Base-by-base conservation (phyloP, 2,329 filamentous ascomycete genomes). In the Fusarium anguioides region DNA sequence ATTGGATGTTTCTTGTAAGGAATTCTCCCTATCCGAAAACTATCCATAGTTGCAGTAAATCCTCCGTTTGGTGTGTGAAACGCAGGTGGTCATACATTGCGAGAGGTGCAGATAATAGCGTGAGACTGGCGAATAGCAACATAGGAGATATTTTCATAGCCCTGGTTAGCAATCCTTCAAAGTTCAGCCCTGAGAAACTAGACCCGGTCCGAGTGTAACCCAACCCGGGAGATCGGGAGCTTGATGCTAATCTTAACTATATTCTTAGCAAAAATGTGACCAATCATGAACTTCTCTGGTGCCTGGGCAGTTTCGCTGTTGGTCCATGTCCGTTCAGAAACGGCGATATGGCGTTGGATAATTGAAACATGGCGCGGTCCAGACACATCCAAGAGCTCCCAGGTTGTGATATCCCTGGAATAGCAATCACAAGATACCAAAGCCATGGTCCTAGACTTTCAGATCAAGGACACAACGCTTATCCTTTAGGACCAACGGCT, bases 321-420 rank as follows among this genome's bases (percentile, higher is more conserved):
- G 26, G 47, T 31, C 40, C 39, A 49, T 66, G 60, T 55, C 65
- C 65, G 52, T 48, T 60, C 39, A 48, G 21, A 56, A 40, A 58
- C 64, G 61, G 53, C 49, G 53, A 60, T 52, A 48, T 24, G 27
- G 36, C 48, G 52, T 20, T 39, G 24, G 37, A 35, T 45, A 24
- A 46, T 42, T 66, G 65, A 72, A 56, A 69, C 70, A 55, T 65
- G 70, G 68, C 70, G 52, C 40, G 62, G 65, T 72, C 70, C 60
- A 57, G 70, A 60, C 65, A 49, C 54, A 24, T 23, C 44, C 20
- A 15, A 21, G 20, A 17, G 29, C 23, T 47, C 33, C 21, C 17
- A 31, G 35, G 31, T 47, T 33, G 40, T 27, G 33, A 45, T 26
- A 56, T 47, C 44, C 47, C 31, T 50, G 36, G 54, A 60, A 54